Percentiles rank a stretch among this genome's conserved stretches.
Conservation (phyloP, 768 basidiomycete species). For the Clathrus columnatus region DNA sequence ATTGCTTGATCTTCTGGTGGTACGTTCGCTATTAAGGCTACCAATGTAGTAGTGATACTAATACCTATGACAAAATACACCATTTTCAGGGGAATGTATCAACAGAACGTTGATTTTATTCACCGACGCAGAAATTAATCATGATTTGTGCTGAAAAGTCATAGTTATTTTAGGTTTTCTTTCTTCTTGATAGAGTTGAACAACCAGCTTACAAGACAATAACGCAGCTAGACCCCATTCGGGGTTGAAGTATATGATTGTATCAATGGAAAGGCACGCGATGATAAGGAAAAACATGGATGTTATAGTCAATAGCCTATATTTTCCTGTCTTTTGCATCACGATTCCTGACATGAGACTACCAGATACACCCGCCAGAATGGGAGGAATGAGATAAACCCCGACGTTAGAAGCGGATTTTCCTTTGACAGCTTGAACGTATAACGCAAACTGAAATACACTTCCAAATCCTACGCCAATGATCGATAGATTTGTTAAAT, state of each 20-base stretch:
- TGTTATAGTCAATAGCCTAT: conserved; percentile 40
- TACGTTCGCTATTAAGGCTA: conserved; percentile 54
- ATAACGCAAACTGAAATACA: background rate
- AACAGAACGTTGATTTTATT: no score
- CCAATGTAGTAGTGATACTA: conserved; percentile 47
- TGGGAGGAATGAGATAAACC: background rate
- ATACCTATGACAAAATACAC: conserved; percentile 25
- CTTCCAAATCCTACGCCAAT: conserved; percentile 30
- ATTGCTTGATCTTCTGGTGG: conserved; percentile 37
- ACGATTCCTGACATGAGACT: background rate
- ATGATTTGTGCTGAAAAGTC: no score
- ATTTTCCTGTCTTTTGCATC: conserved; percentile 23
- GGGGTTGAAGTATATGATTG: background rate
- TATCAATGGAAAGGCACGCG: no score
- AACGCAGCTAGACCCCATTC: background rate
- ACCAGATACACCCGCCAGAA: background rate
- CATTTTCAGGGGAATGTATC: background rate
- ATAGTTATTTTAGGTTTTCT: no score
- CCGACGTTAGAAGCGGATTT: background rate
- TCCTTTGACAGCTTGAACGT: background rate
- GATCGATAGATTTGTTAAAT: conserved; percentile 50
- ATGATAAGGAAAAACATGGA: conserved; percentile 27
- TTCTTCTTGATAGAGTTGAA: no score
- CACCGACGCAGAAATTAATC: no score
- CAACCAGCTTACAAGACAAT: background rate